phyloP scores from a whole-genome alignment of 1,284 basidiomycete genomes.

The Malassezia restricta region DNA sequence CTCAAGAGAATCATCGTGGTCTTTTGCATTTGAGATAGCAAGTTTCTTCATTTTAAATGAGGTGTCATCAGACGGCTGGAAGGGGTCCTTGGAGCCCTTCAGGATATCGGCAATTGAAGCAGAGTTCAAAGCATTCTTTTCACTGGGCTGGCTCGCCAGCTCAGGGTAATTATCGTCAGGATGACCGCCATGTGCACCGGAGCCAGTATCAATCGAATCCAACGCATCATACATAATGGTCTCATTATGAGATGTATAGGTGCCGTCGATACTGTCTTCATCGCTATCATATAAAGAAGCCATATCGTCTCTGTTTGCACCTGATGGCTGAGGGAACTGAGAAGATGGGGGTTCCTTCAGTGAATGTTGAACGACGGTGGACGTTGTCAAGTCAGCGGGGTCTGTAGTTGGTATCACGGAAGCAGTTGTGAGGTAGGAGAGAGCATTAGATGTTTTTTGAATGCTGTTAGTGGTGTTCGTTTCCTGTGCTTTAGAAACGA shows the following conservation, averaged over 20 bases:
- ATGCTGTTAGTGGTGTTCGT: neutral
- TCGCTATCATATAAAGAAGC: neutral
- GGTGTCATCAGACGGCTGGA: neutral
- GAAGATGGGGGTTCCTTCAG: too few relatives aligned
- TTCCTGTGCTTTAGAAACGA: too few relatives aligned
- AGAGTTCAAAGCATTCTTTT: neutral
- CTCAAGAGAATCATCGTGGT: too few relatives aligned
- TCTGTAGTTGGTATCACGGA: neutral
- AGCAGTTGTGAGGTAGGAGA: neutral
- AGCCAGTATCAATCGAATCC: neutral
- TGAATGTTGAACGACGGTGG: too few relatives aligned
- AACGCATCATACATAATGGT: conserved; percentile 16
- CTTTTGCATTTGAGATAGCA: too few relatives aligned
- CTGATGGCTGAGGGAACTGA: too few relatives aligned
- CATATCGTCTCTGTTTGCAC: neutral
- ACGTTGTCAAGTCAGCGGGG: too few relatives aligned
- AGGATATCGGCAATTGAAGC: neutral
- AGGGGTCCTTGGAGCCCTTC: neutral
- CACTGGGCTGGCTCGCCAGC: neutral
- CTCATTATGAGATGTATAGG: neutral
- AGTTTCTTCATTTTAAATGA: neutral
- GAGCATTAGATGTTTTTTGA: neutral
- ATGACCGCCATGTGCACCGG: neutral
- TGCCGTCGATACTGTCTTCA: conserved; percentile 1
- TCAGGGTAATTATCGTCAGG: neutral